These are phyloP conservation scores for Hypomyces perniciosus DNA, from an alignment of 2,329 filamentous ascomycete species.

Conservation along the genomic window DNA sequence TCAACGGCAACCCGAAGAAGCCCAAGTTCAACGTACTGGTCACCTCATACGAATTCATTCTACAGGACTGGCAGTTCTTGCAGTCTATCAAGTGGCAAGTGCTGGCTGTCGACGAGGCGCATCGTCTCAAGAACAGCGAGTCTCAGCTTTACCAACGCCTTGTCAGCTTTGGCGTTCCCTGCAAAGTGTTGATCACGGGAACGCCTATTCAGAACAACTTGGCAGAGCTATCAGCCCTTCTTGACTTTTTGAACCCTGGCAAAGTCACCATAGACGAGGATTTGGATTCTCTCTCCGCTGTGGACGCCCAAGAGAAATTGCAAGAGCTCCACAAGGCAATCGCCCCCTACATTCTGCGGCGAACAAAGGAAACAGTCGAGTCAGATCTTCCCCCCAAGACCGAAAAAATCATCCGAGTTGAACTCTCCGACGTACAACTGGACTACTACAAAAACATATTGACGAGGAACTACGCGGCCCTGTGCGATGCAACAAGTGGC, in stretches of 20 bases:
- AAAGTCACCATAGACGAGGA: constrained; percentile 87
- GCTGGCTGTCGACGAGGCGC: constrained; percentile 91
- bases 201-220: constrained; percentile 97
- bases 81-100: constrained; percentile 96
- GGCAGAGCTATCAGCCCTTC: constrained; percentile 81
- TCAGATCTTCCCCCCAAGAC: constrained; percentile 95
- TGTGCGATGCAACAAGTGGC: constrained; percentile 83
- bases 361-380: constrained; percentile 96
- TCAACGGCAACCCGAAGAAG: constrained; percentile 79
- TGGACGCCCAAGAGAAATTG: constrained; percentile 80
- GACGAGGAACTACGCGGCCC: constrained; percentile 88
- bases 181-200: constrained; percentile 88
- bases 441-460: constrained; percentile 99
- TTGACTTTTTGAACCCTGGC: constrained; percentile 97
- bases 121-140: constrained; percentile 92
- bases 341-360: constrained; percentile 87
- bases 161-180: constrained; percentile 78
- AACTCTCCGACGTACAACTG: constrained; percentile 90
- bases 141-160: constrained; percentile 87
- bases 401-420: constrained; percentile 97
- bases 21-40: constrained; percentile 97
- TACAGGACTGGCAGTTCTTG: constrained; percentile 77
- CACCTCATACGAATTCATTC: constrained; percentile 95
- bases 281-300: constrained; percentile 70
- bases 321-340: constrained; percentile 80